Evolutionary conservation across 2,329 filamentous ascomycete genomes (phyloP).

Genomic region (Immersiporthe knoxdaviesiana): DNA sequence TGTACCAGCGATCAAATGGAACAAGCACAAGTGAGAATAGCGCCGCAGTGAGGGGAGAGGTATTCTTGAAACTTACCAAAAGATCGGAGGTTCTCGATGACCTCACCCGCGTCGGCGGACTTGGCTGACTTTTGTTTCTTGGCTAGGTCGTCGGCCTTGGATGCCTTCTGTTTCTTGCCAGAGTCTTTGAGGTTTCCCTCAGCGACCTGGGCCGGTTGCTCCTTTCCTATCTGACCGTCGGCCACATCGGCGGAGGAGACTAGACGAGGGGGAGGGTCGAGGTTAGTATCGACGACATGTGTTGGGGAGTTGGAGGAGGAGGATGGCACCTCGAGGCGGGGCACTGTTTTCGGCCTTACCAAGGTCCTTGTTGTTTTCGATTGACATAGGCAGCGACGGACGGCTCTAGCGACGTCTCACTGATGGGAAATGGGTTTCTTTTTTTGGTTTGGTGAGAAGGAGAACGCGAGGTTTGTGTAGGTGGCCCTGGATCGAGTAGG

Average conservation of each 20-base stretch:
- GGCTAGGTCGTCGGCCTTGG: slow-evolving; percentile 11
- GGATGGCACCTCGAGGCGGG: not conserved
- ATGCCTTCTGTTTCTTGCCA: slow-evolving; percentile 12
- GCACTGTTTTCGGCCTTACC: slow-evolving; percentile 59
- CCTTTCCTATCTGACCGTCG: slow-evolving; percentile 21
- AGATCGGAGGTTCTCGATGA: slow-evolving; percentile 17
- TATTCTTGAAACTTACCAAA: slow-evolving; percentile 22
- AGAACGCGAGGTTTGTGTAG: slow-evolving; percentile 19
- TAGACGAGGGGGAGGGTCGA: not conserved
- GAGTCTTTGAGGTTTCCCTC: slow-evolving; percentile 16
- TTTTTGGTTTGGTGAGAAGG: slow-evolving; percentile 18
- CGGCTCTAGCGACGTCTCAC: slow-evolving; percentile 51
- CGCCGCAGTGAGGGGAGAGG: not conserved
- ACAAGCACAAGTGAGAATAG: not conserved
- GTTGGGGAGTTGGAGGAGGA: not conserved
- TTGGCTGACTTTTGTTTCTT: slow-evolving; percentile 15
- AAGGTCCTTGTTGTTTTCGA: slow-evolving; percentile 98
- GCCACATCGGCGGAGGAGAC: slow-evolving; percentile 16
- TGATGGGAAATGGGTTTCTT: slow-evolving; percentile 32
- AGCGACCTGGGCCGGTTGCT: slow-evolving; percentile 14
- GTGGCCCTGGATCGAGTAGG: slow-evolving; percentile 24
- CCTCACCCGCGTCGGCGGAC: slow-evolving; percentile 11
- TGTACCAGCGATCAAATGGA: not conserved
- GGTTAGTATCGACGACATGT: not conserved
- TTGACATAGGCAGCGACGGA: slow-evolving; percentile 79